A percentile compares a stretch with the other conserved stretches of the same genome.
Conservation (phyloP, 108 stramenopile genomes). For the Heterococcus sp. region DNA sequence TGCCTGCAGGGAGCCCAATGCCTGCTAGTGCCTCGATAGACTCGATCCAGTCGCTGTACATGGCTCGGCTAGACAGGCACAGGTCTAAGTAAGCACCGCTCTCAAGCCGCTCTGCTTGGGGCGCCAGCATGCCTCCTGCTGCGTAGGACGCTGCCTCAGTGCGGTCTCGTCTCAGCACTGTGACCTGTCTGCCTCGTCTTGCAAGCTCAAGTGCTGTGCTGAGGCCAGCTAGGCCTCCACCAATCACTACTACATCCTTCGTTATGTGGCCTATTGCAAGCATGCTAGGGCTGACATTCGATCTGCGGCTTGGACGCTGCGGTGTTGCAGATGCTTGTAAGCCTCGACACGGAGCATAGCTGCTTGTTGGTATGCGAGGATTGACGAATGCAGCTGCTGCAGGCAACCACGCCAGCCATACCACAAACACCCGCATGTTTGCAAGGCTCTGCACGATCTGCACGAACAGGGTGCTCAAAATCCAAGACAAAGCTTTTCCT, state of each 20-base stretch:
- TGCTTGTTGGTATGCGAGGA: slow-evolving; percentile 11
- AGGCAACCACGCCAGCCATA: not conserved
- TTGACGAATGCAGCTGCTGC: not conserved
- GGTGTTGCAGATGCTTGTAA: too few relatives aligned
- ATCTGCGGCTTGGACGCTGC: too few relatives aligned
- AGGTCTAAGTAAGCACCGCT: slow-evolving; percentile 74
- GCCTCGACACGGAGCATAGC: too few relatives aligned
- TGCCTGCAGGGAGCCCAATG: slow-evolving; percentile 2
- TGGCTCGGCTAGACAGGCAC: slow-evolving; percentile 67
- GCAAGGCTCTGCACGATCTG: too few relatives aligned
- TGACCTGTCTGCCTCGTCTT: slow-evolving; percentile 39
- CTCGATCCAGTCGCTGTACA: slow-evolving; percentile 69
- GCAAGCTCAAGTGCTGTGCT: slow-evolving; percentile 44
- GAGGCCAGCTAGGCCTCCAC: slow-evolving; percentile 46
- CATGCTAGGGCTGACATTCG: too few relatives aligned
- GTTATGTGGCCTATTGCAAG: not conserved
- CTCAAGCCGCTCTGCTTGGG: slow-evolving; percentile 78
- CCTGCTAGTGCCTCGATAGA: slow-evolving; percentile 35
- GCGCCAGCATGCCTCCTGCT: slow-evolving; percentile 65
- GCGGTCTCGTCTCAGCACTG: slow-evolving; percentile 37
- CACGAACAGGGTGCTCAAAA: too few relatives aligned
- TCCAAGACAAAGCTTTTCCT: too few relatives aligned
- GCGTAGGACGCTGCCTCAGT: slow-evolving; percentile 42
- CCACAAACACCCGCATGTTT: not conserved
- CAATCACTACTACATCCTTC: slow-evolving; percentile 42